A percentile compares a stretch with the other conserved stretches of the same genome.
phyloP scores from a whole-genome alignment of 2,329 filamentous ascomycete species.

The Cercospora citrullina region DNA sequence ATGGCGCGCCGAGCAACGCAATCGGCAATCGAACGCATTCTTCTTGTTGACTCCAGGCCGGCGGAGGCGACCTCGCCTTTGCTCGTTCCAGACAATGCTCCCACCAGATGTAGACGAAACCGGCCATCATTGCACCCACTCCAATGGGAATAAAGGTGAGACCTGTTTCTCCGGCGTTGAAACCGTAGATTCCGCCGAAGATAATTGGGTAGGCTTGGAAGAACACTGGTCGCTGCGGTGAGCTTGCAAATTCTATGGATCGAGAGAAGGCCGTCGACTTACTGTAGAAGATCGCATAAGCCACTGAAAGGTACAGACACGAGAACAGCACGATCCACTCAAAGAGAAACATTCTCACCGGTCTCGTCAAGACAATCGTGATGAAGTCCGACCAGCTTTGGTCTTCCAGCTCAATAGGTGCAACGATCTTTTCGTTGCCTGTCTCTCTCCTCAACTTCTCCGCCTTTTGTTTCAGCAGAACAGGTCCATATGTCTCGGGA shows the following conservation, averaged over 20 bases:
- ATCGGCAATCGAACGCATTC: conserved; percentile 71
- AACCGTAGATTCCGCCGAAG: conserved; percentile 62
- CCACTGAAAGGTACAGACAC: conserved; percentile 66
- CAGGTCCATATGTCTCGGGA: conserved; percentile 53
- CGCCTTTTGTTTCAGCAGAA: conserved; percentile 51
- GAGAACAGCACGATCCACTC: conserved; percentile 73
- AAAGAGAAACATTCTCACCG: conserved; percentile 69
- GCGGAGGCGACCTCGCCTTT: conserved; percentile 42
- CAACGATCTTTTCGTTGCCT: conserved; percentile 54
- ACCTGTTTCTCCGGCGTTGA: conserved; percentile 64
- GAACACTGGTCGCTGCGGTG: conserved; percentile 50
- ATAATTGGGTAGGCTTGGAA: conserved; percentile 72
- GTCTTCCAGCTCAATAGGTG: conserved; percentile 64
- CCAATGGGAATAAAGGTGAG: conserved; percentile 70
- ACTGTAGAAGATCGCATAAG: conserved; percentile 65
- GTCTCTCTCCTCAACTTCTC: conserved; percentile 60
- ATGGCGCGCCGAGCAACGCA: conserved; percentile 56
- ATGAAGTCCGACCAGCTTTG: conserved; percentile 58
- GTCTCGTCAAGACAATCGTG: conserved; percentile 69
- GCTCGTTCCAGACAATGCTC: conserved; percentile 60
- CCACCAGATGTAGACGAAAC: conserved; percentile 65
- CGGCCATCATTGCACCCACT: conserved; percentile 59
- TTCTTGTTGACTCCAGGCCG: conserved; percentile 61
- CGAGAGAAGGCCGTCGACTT: conserved; percentile 8
- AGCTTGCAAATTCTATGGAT: not conserved